Conservation (phyloP, 1,284 basidiomycete species). For the Sparassis latifolia region DNA sequence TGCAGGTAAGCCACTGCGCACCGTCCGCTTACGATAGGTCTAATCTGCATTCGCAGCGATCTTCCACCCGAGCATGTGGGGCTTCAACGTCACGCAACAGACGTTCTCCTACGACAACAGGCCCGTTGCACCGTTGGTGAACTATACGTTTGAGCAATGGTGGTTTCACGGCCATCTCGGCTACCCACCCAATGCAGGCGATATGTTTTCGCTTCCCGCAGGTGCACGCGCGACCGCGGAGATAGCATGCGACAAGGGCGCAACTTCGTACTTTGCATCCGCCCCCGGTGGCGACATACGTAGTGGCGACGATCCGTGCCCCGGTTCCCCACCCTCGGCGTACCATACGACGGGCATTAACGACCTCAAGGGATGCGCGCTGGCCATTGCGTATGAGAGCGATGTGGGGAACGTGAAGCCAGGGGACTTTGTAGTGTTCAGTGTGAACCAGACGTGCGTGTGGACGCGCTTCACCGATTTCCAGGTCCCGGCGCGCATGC, state of each 20-base stretch:
- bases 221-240: slow-evolving; percentile 47
- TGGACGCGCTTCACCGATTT: slow-evolving; percentile 66
- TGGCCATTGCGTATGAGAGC: slow-evolving; percentile 69
- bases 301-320: slow-evolving; percentile 43
- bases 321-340: slow-evolving; percentile 34
- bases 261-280: slow-evolving; percentile 47
- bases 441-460: slow-evolving; percentile 69
- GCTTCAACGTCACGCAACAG: slow-evolving; percentile 51
- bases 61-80: slow-evolving; percentile 34
- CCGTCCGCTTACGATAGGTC: no score
- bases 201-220: slow-evolving; percentile 55
- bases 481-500: slow-evolving; percentile 61
- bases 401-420: slow-evolving; percentile 51
- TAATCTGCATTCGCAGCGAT: slow-evolving; percentile 18
- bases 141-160: slow-evolving; percentile 57
- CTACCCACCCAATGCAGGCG: slow-evolving; percentile 48
- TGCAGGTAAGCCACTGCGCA: no score
- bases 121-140: slow-evolving; percentile 27
- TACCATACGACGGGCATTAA: slow-evolving; percentile 51
- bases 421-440: slow-evolving; percentile 67
- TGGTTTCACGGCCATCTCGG: slow-evolving; percentile 67
- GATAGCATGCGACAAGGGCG: slow-evolving; percentile 53
- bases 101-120: slow-evolving; percentile 43
- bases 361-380: slow-evolving; percentile 59
- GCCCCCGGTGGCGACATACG: slow-evolving; percentile 45